Evolutionary conservation across 2,329 filamentous ascomycete genomes (phyloP).

Genomic region (Aspergillus proliferans): DNA sequence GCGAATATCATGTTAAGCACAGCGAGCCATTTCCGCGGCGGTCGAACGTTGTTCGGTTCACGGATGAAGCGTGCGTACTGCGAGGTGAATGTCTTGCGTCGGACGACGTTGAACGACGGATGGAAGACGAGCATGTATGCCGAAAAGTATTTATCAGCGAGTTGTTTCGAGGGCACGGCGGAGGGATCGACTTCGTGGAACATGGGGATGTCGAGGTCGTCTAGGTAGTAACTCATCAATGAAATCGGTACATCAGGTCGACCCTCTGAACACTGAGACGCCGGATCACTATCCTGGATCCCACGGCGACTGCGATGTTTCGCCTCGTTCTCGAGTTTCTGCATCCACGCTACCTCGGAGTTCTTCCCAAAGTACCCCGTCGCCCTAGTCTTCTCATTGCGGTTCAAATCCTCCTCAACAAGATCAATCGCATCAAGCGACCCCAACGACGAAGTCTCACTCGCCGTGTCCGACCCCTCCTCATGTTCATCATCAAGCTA

Average conservation of each 20-base stretch:
- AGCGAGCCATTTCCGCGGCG: conserved; percentile 33
- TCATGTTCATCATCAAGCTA: not conserved
- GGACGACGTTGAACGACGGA: conserved; percentile 35
- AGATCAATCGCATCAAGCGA: conserved; percentile 37
- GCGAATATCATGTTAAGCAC: conserved; percentile 44
- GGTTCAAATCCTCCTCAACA: conserved; percentile 38
- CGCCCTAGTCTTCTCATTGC: conserved; percentile 27
- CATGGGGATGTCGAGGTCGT: conserved; percentile 32
- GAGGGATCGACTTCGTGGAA: conserved; percentile 30
- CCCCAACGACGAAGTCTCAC: conserved; percentile 23
- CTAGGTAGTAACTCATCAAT: conserved; percentile 33
- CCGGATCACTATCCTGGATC: not conserved
- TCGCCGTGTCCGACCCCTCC: conserved; percentile 15
- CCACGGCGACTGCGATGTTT: conserved; percentile 12
- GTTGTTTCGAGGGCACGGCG: conserved; percentile 28
- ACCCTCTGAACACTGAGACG: not conserved
- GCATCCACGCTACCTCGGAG: conserved; percentile 40
- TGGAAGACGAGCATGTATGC: conserved; percentile 36
- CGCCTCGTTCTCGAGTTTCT: conserved; percentile 27
- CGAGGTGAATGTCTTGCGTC: conserved; percentile 29
- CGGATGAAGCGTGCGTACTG: conserved; percentile 33
- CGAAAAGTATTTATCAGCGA: conserved; percentile 34
- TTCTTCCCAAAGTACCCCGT: conserved; percentile 40
- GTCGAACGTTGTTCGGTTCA: conserved; percentile 11
- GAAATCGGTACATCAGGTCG: conserved; percentile 14